Evolutionary conservation across 805 yeast genomes (phyloP), one percentile per base, ranked within the genome.

Genomic region (Kluyveromyces aestuarii): DNA sequence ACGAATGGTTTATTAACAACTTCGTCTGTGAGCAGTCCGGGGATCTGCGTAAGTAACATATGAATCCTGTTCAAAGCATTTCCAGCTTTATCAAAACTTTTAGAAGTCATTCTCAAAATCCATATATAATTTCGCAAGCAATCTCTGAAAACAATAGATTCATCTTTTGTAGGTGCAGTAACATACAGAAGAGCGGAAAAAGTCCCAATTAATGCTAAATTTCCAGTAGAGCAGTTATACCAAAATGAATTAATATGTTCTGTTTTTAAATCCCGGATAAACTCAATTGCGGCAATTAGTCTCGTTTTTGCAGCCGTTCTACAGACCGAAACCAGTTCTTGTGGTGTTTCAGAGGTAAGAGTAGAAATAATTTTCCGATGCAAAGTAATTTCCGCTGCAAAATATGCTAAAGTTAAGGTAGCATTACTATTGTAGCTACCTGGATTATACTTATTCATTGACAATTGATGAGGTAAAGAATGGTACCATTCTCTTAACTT

Each of bases 181-280:
- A 83, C 82, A 57, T 76, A 86, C 48, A 90, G 67, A 11, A 90
- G 70, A 0, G 95, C 82, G 0, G 96, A 96, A 72, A 90, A 90
- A 0, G 91, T 79, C 2, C 96, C 96, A 38, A 89, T 87, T 37
- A 87, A 67, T 7, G 95, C 80, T 53, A 90, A 79, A 59, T 87
- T 87, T 13, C 84, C 75, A 0, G 93, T 74, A 0, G 96, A 78
- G 1, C 89, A 79, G 1, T 89, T 79, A 66, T 87, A 93, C 96
- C 96, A 90, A 63, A 88, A 89, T 10, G 95, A 80, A 61, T 82
- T 90, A 44, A 87, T 74, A 59, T 88, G 95, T 55, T 88, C 96
- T 9, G 84, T 82, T 55, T 81, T 82, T 62, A 90, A 72, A 51
- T 80, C 83, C 45, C 82, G 70, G 9, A 87, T 81, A 63, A 87